Evolutionary conservation across 2,329 filamentous ascomycete genomes (phyloP).

Genomic region (Camptophora hylomeconis): DNA sequence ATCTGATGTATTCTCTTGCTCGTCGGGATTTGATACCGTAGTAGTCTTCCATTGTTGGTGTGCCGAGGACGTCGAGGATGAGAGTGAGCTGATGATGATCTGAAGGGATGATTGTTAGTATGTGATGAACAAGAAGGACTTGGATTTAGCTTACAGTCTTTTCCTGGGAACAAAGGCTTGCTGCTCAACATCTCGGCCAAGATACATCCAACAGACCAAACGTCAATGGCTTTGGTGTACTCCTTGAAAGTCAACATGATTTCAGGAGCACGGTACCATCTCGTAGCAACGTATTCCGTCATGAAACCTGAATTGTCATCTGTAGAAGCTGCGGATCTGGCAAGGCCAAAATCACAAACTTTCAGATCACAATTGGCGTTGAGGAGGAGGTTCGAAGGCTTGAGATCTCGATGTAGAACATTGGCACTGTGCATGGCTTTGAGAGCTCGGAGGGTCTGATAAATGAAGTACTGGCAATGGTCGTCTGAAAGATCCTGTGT

Average conservation of each 20-base stretch:
- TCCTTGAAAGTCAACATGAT: conserved; percentile 99
- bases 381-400: conserved; percentile 89
- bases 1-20: conserved; percentile 94
- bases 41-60: conserved; percentile 99
- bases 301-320: conserved; percentile 99
- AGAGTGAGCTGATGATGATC: conserved; percentile 96
- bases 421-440: conserved; percentile 99
- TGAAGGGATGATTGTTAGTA: conserved; percentile 24
- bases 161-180: conserved; percentile 94
- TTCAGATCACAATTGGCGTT: conserved; percentile 99
- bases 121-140: conserved; percentile 1
- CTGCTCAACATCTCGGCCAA: conserved; percentile 97
- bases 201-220: conserved; percentile 98
- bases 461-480: conserved; percentile 99
- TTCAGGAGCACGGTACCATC: conserved; percentile 97
- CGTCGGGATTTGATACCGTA: conserved; percentile 98
- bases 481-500: conserved; percentile 98
- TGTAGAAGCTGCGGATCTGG: conserved; percentile 86
- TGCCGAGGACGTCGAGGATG: conserved; percentile 93
- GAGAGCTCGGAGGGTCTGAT: conserved; percentile 91
- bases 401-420: conserved; percentile 90
- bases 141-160: conserved; percentile 67
- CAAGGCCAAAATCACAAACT: conserved; percentile 96
- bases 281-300: conserved; percentile 99
- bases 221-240: conserved; percentile 98